These are phyloP conservation scores for Agrocybe chaxingu DNA, from an alignment of 768 basidiomycete species.

Conservation along the genomic window DNA sequence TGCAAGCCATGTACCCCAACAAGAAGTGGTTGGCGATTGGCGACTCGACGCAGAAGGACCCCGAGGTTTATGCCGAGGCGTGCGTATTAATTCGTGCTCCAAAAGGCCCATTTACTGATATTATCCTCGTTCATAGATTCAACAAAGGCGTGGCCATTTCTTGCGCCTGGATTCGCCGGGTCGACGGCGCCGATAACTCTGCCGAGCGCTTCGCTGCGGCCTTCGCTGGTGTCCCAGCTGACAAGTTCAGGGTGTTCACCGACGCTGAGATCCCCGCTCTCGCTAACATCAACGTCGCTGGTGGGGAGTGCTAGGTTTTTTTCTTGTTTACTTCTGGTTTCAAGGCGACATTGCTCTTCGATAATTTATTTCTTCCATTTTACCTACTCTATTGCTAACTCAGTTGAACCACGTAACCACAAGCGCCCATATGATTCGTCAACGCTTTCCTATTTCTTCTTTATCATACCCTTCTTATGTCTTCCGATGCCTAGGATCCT, in stretches of 20 bases:
- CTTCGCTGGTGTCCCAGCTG: conserved; percentile 30
- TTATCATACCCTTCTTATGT: too few relatives aligned
- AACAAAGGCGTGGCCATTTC: conserved; percentile 32
- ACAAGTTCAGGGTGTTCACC: conserved; percentile 29
- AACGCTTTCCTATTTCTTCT: too few relatives aligned
- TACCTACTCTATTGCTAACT: too few relatives aligned
- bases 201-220: conserved; percentile 32
- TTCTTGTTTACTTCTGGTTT: too few relatives aligned
- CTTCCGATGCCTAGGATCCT: too few relatives aligned
- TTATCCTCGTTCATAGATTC: conserved; percentile 21
- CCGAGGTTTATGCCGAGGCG: conserved; percentile 41
- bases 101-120: neutral
- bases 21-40: conserved; percentile 41
- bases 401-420: too few relatives aligned
- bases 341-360: too few relatives aligned
- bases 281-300: conserved; percentile 33
- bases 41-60: conserved; percentile 44
- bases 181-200: conserved; percentile 40
- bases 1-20: conserved; percentile 38
- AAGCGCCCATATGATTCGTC: too few relatives aligned
- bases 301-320: conserved; percentile 27
- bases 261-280: conserved; percentile 34
- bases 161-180: conserved; percentile 41
- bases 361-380: too few relatives aligned
- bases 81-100: conserved; percentile 14